Percentiles rank a stretch among this genome's conserved stretches.
These are phyloP conservation scores for Ceratobasidium papillatum DNA, from an alignment of 1,284 basidiomycete species.

Conservation along the genomic window DNA sequence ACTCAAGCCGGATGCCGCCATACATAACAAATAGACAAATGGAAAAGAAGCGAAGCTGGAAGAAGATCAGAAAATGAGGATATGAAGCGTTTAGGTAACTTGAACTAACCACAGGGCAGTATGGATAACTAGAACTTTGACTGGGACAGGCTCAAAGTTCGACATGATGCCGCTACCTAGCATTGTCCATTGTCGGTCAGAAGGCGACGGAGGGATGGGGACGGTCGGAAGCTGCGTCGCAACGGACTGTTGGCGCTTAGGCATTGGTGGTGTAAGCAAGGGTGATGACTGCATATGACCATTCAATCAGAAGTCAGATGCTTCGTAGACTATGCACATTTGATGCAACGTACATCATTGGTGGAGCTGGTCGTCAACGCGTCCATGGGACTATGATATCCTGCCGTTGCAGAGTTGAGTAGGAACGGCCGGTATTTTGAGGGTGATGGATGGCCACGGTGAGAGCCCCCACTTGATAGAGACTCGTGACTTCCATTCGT, in stretches of 20 bases:
- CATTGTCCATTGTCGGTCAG: neutral
- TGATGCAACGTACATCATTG: conserved; percentile 10
- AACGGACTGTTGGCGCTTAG: conserved; percentile 3
- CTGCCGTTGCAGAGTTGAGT: neutral
- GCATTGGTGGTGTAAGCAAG: conserved; percentile 1
- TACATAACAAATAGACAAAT: conserved; percentile 23
- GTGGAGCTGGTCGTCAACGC: conserved; percentile 10
- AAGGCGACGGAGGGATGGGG: conserved; percentile 15
- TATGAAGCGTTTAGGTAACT: no score
- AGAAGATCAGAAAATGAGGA: neutral
- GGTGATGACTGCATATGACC: conserved; percentile 6
- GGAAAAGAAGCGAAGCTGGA: conserved; percentile 17
- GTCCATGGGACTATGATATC: neutral
- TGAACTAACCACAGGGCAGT: conserved; percentile 27
- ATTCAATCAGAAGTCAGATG: neutral
- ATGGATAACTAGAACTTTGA: conserved; percentile 3
- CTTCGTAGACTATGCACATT: neutral
- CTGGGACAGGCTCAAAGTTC: conserved; percentile 16
- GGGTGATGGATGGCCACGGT: neutral
- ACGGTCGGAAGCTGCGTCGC: conserved; percentile 34
- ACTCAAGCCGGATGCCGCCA: conserved; percentile 13
- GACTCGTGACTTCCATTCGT: neutral
- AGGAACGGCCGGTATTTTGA: neutral
- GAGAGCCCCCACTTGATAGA: neutral
- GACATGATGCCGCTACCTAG: conserved; percentile 9